Conservation (phyloP, 169 alveolate genomes). For the Plasmodium berghei region DNA sequence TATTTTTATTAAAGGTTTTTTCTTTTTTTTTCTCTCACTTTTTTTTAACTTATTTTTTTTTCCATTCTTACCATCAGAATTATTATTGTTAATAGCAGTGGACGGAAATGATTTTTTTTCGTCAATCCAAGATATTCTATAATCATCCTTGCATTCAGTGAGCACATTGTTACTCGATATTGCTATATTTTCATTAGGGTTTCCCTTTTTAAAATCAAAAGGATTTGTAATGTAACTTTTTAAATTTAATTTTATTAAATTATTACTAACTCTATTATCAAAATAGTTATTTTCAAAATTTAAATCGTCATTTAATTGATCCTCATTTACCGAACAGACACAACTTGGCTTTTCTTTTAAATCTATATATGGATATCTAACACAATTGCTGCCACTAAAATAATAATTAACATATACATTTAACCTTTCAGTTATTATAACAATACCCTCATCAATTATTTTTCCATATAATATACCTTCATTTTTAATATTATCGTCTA, state of each 20-base stretch:
- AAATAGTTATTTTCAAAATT: constrained; percentile 62
- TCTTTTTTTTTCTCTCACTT: constrained; percentile 1
- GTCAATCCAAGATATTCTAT: not conserved
- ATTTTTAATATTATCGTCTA: constrained; percentile 77
- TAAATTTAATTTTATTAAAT: constrained; percentile 23
- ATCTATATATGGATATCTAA: constrained; percentile 50
- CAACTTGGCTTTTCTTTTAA: constrained; percentile 53
- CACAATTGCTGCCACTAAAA: constrained; percentile 64
- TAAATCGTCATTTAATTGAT: constrained; percentile 28
- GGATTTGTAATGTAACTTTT: constrained; percentile 67
- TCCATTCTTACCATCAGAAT: not conserved
- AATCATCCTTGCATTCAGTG: constrained; percentile 29
- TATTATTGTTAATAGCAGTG: not conserved
- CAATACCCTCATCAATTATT: constrained; percentile 51
- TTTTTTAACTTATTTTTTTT: not conserved
- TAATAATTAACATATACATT: constrained; percentile 61
- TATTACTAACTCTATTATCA: constrained; percentile 48
- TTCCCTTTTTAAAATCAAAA: constrained; percentile 58
- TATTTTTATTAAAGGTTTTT: constrained; percentile 24
- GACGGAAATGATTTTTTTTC: not conserved
- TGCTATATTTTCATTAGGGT: constrained; percentile 13
- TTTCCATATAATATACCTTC: constrained; percentile 56
- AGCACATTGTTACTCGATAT: constrained; percentile 10
- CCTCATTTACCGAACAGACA: constrained; percentile 45
- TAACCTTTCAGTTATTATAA: constrained; percentile 57